Evolutionary conservation across 2,329 filamentous ascomycete species (phyloP).

Genomic region (Colletotrichum chrysophilum): DNA sequence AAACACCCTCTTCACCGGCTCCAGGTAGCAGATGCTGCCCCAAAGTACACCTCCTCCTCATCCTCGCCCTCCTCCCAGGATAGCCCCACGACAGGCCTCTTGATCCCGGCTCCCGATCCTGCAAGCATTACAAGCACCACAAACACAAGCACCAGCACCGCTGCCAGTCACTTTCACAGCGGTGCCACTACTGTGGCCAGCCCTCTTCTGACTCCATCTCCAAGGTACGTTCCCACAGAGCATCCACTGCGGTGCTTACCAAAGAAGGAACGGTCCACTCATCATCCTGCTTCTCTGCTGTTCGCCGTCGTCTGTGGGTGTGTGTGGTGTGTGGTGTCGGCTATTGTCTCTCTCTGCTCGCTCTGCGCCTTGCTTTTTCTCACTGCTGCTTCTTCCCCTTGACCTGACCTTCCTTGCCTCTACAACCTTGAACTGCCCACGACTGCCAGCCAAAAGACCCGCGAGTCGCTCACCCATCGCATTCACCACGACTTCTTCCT

Average conservation of each 20-base stretch:
- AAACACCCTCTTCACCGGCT: constrained; percentile 20
- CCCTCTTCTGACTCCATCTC: constrained; percentile 21
- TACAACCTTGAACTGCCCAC: constrained; percentile 9
- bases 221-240: constrained; percentile 16
- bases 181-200: neutral
- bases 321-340: neutral
- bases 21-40: constrained; percentile 10
- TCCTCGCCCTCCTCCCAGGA: constrained; percentile 38
- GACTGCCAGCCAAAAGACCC: neutral
- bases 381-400: neutral
- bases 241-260: constrained; percentile 18
- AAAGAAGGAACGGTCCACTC: constrained; percentile 20
- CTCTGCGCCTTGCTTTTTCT: neutral
- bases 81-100: constrained; percentile 51
- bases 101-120: constrained; percentile 26
- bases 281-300: constrained; percentile 8
- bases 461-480: neutral
- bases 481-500: neutral
- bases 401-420: neutral
- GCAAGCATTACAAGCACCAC: constrained; percentile 26
- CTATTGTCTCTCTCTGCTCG: neutral
- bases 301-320: neutral
- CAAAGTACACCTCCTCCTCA: constrained; percentile 19
- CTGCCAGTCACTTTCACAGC: neutral
- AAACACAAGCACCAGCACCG: constrained; percentile 26